A percentile compares a stretch with the other conserved stretches of the same genome.
phyloP scores from a whole-genome alignment of 768 basidiomycete species.

The Pisolithus tinctorius region DNA sequence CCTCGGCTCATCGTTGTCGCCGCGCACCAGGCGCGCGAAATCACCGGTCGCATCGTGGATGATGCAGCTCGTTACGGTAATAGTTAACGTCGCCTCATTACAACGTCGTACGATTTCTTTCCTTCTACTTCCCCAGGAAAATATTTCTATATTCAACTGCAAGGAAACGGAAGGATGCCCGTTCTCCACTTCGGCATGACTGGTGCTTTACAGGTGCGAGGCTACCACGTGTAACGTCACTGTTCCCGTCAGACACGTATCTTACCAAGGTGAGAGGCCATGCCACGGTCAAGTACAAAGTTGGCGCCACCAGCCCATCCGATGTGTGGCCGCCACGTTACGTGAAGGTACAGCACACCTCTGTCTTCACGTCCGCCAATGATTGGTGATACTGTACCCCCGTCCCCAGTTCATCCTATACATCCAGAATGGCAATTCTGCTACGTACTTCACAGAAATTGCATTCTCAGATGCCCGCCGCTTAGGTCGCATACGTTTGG shows the following conservation, averaged over 20 bases:
- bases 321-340: slow-evolving; percentile 60
- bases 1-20: slow-evolving; percentile 6
- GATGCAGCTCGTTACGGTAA: slow-evolving; percentile 51
- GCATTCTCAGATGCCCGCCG: slow-evolving; percentile 71
- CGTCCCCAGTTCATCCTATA: slow-evolving; percentile 53
- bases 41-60: slow-evolving; percentile 42
- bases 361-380: neutral
- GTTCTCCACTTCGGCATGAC: slow-evolving; percentile 85
- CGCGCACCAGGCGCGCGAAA: slow-evolving; percentile 41
- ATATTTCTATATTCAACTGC: slow-evolving; percentile 60
- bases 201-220: slow-evolving; percentile 62
- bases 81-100: neutral
- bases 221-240: neutral
- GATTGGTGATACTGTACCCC: neutral
- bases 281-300: slow-evolving; percentile 42
- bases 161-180: slow-evolving; percentile 54
- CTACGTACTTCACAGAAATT: slow-evolving; percentile 37
- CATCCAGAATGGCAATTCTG: slow-evolving; percentile 34
- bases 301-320: slow-evolving; percentile 33
- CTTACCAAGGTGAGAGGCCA: slow-evolving; percentile 40
- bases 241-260: neutral
- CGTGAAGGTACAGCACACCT: slow-evolving; percentile 42
- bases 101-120: neutral
- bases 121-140: slow-evolving; percentile 35
- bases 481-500: slow-evolving; percentile 63